Conservation (phyloP, 768 basidiomycete species). For the Pleurotus eryngii region DNA sequence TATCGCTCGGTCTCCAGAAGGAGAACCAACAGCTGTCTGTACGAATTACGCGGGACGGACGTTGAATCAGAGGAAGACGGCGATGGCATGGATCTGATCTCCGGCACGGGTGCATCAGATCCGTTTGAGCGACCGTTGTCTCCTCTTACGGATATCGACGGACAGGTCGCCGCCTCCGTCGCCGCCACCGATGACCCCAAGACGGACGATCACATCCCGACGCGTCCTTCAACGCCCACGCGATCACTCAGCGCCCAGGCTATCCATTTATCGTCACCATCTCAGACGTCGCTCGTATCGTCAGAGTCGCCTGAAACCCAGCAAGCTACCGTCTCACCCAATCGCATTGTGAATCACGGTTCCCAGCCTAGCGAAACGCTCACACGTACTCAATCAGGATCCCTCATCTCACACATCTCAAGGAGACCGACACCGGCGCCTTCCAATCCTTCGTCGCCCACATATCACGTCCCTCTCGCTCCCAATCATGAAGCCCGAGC, state of each 20-base stretch:
- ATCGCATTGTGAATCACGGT: not conserved
- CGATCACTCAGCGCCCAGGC: not conserved
- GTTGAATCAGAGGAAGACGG: not conserved
- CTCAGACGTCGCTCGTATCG: not conserved
- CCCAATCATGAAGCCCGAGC: not conserved
- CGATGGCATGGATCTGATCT: not conserved
- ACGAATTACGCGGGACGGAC: not conserved
- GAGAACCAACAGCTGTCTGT: not conserved
- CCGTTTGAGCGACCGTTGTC: not conserved
- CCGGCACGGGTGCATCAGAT: too few species aligned
- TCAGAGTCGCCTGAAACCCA: not conserved
- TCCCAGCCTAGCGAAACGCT: slow-evolving; percentile 13
- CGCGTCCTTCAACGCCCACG: not conserved
- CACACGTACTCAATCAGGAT: slow-evolving; percentile 44
- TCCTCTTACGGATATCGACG: slow-evolving; percentile 3
- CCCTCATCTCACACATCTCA: slow-evolving; percentile 42
- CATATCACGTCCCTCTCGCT: not conserved
- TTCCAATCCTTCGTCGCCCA: slow-evolving; percentile 24
- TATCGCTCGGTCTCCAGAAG: not conserved
- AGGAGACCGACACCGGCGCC: slow-evolving; percentile 52
- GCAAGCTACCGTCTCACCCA: not conserved
- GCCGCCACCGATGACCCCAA: not conserved
- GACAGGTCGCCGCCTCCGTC: not conserved
- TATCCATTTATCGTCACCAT: not conserved
- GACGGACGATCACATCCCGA: not conserved